Evolutionary conservation across 2,329 filamentous ascomycete genomes (phyloP).

Genomic region (Clonostachys rosea): DNA sequence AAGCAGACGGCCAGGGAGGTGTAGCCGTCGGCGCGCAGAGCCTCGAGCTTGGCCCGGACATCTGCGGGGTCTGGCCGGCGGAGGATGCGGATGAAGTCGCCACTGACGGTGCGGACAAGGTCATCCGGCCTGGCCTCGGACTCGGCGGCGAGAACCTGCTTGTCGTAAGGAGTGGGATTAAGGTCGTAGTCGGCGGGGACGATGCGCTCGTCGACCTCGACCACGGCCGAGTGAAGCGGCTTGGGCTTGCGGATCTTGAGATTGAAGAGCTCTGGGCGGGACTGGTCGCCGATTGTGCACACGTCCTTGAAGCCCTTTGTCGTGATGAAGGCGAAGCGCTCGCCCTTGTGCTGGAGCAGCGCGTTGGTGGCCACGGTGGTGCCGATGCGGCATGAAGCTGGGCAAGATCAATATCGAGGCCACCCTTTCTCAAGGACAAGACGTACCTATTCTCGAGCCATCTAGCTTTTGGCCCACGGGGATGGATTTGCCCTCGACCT

Average conservation of each 20-base stretch:
- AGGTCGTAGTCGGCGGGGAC: conserved; percentile 17
- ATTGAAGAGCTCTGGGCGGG: conserved; percentile 68
- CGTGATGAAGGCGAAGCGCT: conserved; percentile 64
- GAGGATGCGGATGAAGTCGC: conserved; percentile 50
- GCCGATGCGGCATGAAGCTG: conserved; percentile 50
- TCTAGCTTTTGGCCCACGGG: too few species aligned
- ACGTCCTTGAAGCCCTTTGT: conserved; percentile 71
- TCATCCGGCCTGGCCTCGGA: too few species aligned
- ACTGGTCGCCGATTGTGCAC: conserved; percentile 69
- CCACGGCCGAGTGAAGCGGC: conserved; percentile 62
- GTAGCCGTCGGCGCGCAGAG: conserved; percentile 58
- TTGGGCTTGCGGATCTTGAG: conserved; percentile 64
- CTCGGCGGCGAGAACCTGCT: too few species aligned
- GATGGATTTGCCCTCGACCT: conserved; percentile 13
- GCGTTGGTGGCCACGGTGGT: conserved; percentile 77
- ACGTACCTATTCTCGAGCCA: too few species aligned
- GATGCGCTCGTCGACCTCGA: conserved; percentile 69
- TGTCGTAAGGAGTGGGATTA: too few species aligned
- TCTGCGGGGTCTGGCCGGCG: conserved; percentile 48
- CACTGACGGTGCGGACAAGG: too few species aligned
- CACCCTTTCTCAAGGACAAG: too few species aligned
- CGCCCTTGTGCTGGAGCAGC: conserved; percentile 69
- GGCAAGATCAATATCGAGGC: too few species aligned
- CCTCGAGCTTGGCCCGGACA: conserved; percentile 51
- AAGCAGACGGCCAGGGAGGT: conserved; percentile 50